phyloP scores from a whole-genome alignment of 225 moss, liverwort and hornwort species.

The Polytrichum commune region DNA sequence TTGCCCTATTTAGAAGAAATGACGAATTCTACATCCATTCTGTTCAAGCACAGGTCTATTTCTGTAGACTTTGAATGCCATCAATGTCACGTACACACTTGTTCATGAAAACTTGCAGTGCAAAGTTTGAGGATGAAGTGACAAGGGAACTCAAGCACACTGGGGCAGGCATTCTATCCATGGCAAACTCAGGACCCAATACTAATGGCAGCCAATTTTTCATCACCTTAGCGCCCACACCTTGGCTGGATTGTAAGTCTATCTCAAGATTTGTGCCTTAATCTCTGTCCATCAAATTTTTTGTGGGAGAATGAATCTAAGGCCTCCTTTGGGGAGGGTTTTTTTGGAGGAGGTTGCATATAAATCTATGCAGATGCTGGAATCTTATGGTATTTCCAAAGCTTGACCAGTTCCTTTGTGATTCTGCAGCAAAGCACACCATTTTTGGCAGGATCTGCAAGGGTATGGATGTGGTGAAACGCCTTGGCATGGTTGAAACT shows the following conservation, averaged over 20 bases:
- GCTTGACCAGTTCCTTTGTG: neutral
- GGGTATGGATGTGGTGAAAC: conserved; percentile 69
- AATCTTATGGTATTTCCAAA: no score
- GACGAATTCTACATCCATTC: neutral
- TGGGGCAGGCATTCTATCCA: conserved; percentile 91
- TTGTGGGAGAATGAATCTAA: no score
- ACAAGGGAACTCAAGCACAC: conserved; percentile 90
- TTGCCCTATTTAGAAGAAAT: no score
- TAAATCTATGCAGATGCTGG: no score
- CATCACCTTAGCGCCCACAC: conserved; percentile 76
- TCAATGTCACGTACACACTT: no score
- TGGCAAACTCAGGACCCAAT: conserved; percentile 97
- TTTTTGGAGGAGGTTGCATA: no score
- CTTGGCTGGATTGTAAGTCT: conserved; percentile 88
- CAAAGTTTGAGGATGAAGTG: conserved; percentile 94
- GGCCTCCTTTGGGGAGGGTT: no score
- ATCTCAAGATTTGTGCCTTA: no score
- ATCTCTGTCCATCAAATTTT: no score
- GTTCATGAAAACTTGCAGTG: conserved; percentile 33
- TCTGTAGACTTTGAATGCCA: no score
- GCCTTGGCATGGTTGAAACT: conserved; percentile 55
- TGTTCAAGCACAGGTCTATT: no score
- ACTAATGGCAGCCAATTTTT: conserved; percentile 98
- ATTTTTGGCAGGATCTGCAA: conserved; percentile 60
- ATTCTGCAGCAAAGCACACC: conserved; percentile 56